A percentile compares a stretch with the other conserved stretches of the same genome.
Evolutionary conservation across 2,329 filamentous ascomycete species (phyloP).

Genomic region (Colletotrichum tabaci): DNA sequence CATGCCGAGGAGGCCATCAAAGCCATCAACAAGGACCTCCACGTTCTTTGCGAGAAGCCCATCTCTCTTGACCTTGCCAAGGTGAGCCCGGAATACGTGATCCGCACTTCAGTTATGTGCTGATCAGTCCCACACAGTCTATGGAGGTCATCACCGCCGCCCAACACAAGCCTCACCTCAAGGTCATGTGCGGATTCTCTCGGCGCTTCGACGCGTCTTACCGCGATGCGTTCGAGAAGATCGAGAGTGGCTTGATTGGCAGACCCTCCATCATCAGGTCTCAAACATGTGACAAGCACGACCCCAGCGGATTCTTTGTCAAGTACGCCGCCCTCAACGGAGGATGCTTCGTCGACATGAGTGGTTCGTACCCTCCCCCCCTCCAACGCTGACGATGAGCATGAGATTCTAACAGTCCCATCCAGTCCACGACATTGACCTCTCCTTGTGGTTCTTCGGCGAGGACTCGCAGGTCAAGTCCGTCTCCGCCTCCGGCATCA

Average conservation of each 20-base stretch:
- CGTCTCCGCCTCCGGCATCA: conserved; percentile 51
- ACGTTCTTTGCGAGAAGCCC: conserved; percentile 74
- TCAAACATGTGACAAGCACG: conserved; percentile 78
- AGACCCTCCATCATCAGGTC: conserved; percentile 72
- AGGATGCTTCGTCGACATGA: conserved; percentile 76
- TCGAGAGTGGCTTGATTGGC: conserved; percentile 70
- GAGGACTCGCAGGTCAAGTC: conserved; percentile 51
- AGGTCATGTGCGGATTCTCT: conserved; percentile 68
- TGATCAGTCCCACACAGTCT: conserved; percentile 68
- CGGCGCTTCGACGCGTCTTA: conserved; percentile 75
- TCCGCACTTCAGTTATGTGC: background rate
- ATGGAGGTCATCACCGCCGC: conserved; percentile 68
- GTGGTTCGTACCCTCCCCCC: conserved; percentile 1
- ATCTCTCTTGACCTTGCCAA: conserved; percentile 71
- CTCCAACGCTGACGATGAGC: too few species aligned
- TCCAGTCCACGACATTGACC: conserved; percentile 36
- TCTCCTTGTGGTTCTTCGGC: conserved; percentile 54
- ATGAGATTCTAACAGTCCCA: background rate
- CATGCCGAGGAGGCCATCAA: conserved; percentile 71
- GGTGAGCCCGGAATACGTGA: conserved; percentile 50
- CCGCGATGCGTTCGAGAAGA: conserved; percentile 69
- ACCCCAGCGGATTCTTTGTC: conserved; percentile 77
- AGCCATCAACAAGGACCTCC: conserved; percentile 67
- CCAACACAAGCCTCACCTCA: conserved; percentile 68
- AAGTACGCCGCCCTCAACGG: conserved; percentile 76